These are phyloP conservation scores for Musa acuminata DNA, from an alignment of 176 grass and related monocot species.

Conservation along the genomic window DNA sequence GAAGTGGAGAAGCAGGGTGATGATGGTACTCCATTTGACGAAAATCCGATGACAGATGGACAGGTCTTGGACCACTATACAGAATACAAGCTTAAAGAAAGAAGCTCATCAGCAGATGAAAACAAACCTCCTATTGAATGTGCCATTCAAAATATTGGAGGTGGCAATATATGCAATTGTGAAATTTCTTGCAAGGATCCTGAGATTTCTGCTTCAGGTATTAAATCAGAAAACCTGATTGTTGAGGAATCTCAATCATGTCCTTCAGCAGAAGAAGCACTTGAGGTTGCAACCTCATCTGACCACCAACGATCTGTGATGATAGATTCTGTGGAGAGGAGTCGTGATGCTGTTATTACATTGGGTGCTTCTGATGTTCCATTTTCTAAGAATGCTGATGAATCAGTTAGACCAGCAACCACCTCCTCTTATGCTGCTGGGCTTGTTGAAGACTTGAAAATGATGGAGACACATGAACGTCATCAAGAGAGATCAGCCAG, in stretches of 20 bases:
- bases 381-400: constrained; percentile 5
- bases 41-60: neutral
- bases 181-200: constrained; percentile 1
- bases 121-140: constrained; percentile 8
- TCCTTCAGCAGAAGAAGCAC: constrained; percentile 27
- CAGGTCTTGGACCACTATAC: constrained; percentile 8
- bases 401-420: constrained; percentile 11
- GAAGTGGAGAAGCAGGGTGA: neutral
- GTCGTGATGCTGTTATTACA: neutral
- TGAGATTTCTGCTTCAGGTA: constrained; percentile 14
- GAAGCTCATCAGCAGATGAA: constrained; percentile 16
- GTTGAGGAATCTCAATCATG: constrained; percentile 25
- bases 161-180: constrained; percentile 22
- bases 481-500: constrained; percentile 31
- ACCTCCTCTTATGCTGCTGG: constrained; percentile 17
- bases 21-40: neutral
- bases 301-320: constrained; percentile 17
- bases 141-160: constrained; percentile 32
- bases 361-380: neutral
- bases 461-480: constrained; percentile 12
- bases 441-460: constrained; percentile 26
- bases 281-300: constrained; percentile 20
- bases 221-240: constrained; percentile 17
- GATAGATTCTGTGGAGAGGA: constrained; percentile 23
- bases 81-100: neutral